Base-by-base conservation (phyloP, 2,329 filamentous ascomycete genomes). In the Simplicillium aogashimaense region DNA sequence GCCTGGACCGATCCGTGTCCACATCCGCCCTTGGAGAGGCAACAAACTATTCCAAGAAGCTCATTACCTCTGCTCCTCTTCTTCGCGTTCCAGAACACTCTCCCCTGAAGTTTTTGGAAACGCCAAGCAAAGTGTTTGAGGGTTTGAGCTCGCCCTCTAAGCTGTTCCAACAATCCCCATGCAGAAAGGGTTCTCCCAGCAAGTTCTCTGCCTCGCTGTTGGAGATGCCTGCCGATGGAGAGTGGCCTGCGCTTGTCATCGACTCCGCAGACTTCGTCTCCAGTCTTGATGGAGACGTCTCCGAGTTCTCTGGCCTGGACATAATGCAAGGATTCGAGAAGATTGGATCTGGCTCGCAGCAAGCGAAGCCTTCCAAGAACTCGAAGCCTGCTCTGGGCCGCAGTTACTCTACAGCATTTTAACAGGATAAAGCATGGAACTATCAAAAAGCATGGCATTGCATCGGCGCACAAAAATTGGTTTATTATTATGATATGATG, bases 271-370 rank as follows among this genome's bases (percentile, higher is more conserved):
- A 73, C 5, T 69, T 66, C 48, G 54, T 56, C 31, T 51, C 55
- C 2, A 50, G 66, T 35, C 69, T 75, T 7, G 72, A 76, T 12
- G 49, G 67, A 0, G 71, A 78, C 29, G 64, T 65, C 3, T 68
- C 75, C 43, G 77, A 81, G 34, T 68, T 67, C 43, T 61, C 72
- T 12, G 76, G 73, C 2, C 70, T 87, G 38, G 83, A 88, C 51
- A 81, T 88, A 47, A 71, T 84, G 35, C 79, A 85, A 53, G 82
- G 82, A 9, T 88, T 87, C 51, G 76, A 82, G 55, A 83, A 81
- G 63, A 87, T 88, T 54, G 83, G 83, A 36, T 64, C 67, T 35
- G 65, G 55, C 47, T 53, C 54, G 25, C 55, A 63, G 45, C 34
- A 51, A 42, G 41, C 54, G 43, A 58, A 57, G 44, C 55, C 50